phyloP scores from a whole-genome alignment of 73 alveolate genomes.

The Blepharisma japonicum region DNA sequence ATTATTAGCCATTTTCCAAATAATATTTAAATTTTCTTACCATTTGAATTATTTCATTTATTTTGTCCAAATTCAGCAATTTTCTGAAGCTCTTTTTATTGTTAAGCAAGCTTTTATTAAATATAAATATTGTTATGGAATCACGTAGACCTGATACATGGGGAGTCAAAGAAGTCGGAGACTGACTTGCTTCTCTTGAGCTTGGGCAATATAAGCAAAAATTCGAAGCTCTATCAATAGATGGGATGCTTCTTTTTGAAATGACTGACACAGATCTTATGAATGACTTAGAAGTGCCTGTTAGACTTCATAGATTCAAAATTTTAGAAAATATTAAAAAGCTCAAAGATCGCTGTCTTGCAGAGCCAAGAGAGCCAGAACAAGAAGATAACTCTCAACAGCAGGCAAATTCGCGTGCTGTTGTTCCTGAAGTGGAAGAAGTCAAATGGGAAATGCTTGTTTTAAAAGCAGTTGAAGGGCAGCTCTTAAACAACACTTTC shows the following conservation, averaged over 20 bases:
- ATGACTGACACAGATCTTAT: constrained; percentile 59
- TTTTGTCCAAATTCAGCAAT: too few species aligned
- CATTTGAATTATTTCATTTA: too few species aligned
- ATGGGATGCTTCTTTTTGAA: constrained; percentile 54
- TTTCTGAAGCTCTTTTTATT: too few species aligned
- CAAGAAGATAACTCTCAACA: background rate
- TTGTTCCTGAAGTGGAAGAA: too few species aligned
- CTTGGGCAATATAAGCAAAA: background rate
- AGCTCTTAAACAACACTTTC: background rate
- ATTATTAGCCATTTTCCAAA: too few species aligned
- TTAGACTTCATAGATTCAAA: constrained; percentile 63
- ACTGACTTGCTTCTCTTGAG: constrained; percentile 23
- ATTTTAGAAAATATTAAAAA: constrained; percentile 52
- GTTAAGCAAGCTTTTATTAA: too few species aligned
- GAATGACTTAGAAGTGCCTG: constrained; percentile 48
- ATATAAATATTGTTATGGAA: background rate
- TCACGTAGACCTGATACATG: background rate
- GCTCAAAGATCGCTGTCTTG: constrained; percentile 21
- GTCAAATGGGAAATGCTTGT: background rate
- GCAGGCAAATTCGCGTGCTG: too few species aligned
- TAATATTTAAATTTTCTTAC: too few species aligned
- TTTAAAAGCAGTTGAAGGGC: constrained; percentile 34
- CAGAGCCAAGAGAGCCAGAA: background rate
- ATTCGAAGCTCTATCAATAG: constrained; percentile 46
- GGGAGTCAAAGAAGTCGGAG: background rate